Conservation (phyloP, 306 rosid species). For the Sicyos baderoa region DNA sequence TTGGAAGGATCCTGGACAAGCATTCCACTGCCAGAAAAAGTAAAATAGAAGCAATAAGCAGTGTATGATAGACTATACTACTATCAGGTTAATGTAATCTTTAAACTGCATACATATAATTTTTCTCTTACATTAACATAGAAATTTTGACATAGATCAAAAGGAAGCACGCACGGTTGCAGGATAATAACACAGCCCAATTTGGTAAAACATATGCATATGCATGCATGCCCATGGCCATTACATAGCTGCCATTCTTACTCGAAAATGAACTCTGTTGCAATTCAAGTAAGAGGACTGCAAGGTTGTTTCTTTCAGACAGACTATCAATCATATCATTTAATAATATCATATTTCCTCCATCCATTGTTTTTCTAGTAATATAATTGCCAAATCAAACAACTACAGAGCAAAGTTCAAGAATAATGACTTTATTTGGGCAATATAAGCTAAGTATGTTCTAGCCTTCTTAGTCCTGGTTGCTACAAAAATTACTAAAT, state of each 20-base stretch:
- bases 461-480: background rate
- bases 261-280: background rate
- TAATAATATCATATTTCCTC: background rate
- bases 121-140: background rate
- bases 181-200: background rate
- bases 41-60: conserved; percentile 2
- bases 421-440: background rate
- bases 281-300: background rate
- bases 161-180: background rate
- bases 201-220: background rate
- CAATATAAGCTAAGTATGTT: background rate
- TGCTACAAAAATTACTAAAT: background rate
- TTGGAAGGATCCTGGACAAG: conserved; percentile 75
- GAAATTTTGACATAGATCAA: background rate
- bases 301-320: background rate
- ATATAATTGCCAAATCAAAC: background rate
- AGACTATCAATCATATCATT: background rate
- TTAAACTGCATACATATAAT: background rate
- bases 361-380: background rate
- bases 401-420: background rate
- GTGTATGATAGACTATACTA: background rate
- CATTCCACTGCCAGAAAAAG: conserved; percentile 63
- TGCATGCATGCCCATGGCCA: too few species aligned
- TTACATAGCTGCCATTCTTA: background rate
- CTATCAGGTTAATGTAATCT: background rate